phyloP scores from a whole-genome alignment of 2,329 filamentous ascomycete genomes.

The Aspergillus proliferans region DNA sequence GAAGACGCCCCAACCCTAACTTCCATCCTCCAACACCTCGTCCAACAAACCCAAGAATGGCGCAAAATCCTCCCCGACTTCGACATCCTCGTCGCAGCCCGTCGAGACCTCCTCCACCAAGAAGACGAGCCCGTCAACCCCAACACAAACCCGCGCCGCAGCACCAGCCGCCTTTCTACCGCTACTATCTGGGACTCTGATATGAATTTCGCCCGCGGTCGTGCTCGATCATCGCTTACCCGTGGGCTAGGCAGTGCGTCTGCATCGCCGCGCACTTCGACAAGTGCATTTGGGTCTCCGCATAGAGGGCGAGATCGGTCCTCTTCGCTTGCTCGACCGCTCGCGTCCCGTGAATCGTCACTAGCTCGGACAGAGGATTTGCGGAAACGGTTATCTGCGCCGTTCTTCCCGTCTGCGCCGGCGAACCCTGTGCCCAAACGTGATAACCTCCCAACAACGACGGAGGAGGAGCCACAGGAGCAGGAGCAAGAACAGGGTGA shows the following conservation, averaged over 20 bases:
- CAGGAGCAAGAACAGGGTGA: background rate
- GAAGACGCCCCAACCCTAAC: slow-evolving; percentile 45
- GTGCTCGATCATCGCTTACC: slow-evolving; percentile 8
- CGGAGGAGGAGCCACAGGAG: background rate
- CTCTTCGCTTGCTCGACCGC: slow-evolving; percentile 12
- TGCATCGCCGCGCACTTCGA: slow-evolving; percentile 10
- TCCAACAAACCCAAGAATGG: slow-evolving; percentile 58
- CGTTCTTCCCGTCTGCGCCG: slow-evolving; percentile 16
- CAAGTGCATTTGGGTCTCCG: slow-evolving; percentile 14
- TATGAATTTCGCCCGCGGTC: slow-evolving; percentile 20
- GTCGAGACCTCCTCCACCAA: slow-evolving; percentile 38
- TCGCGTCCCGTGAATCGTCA: slow-evolving; percentile 21
- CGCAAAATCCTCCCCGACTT: slow-evolving; percentile 63
- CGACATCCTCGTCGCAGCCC: slow-evolving; percentile 61
- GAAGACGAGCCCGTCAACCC: slow-evolving; percentile 19
- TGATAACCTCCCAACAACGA: background rate
- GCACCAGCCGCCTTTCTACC: background rate
- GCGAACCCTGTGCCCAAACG: background rate
- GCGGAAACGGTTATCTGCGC: slow-evolving; percentile 29
- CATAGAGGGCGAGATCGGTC: slow-evolving; percentile 8
- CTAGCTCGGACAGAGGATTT: slow-evolving; percentile 23
- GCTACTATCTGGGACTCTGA: slow-evolving; percentile 4
- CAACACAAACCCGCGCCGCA: slow-evolving; percentile 1
- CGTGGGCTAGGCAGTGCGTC: slow-evolving; percentile 6
- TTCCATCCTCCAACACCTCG: slow-evolving; percentile 53